Evolutionary conservation across 148 eudicot genomes (phyloP), one percentile per base, ranked within the genome.

Genomic region (Spergularia bocconei): DNA sequence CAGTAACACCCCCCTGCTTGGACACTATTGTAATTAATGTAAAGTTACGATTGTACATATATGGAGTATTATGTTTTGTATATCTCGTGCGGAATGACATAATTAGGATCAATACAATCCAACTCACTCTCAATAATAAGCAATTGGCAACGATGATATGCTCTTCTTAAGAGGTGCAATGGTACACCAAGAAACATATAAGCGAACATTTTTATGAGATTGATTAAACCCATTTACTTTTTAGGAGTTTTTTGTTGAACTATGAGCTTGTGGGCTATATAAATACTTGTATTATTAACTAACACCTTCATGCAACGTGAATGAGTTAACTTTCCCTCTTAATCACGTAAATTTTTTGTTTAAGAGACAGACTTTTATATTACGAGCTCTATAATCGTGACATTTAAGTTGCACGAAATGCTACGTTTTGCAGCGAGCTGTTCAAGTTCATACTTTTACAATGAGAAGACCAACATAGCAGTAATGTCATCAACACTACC

Each of bases 21-120:
- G 36, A 29, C 36, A 29, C 36, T 29, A 29, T 29, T 3, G 36
- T 29, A 29, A 29, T 29, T 29, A 29, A 29, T 29, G 36, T 3
- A 29, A 29, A 29, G 4, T 29, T 29, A 29, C 36, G 36, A 29
- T 29, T 29, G 36, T 29, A 29, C 3, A 29, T 29, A 51, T 1
- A 21, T 0, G 38, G 15, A 11, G 44, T 12, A 15, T 69, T 14
- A 77, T 8, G 70, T 33, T 29, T 57, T 77, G 67, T 69, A 71
- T 1, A 78, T 36, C 16, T 71, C 75, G 11, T 71, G 17, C 2
- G 80, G 80, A 9, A 78, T 55, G 23, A 78, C 75, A 64, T 62
- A 78, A 63, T 59, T 54, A 63, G 71, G 80, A 64, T 78, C 71
- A 17, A 78, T 62, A 61, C 80, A 53, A 47, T 66, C 71, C 13